Conservation (phyloP, 2,329 filamentous ascomycete genomes). For the Ceratocystis destructans region DNA sequence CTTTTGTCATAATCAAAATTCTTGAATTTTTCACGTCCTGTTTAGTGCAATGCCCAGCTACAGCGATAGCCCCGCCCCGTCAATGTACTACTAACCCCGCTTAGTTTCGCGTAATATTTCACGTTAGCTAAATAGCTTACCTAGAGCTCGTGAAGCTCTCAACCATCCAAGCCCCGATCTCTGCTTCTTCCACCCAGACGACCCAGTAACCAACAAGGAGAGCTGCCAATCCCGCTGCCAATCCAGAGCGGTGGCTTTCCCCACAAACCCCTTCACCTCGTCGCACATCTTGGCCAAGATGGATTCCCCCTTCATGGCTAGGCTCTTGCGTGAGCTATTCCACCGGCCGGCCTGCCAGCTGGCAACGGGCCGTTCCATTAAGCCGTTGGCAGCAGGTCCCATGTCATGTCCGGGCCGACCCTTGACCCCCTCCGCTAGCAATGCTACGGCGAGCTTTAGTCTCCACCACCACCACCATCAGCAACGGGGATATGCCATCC, state of each 20-base stretch:
- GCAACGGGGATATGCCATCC: slow-evolving; percentile 24
- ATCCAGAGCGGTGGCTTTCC: background rate
- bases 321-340: slow-evolving; percentile 76
- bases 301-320: slow-evolving; percentile 67
- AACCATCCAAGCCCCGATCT: background rate
- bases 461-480: slow-evolving; percentile 11
- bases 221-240: background rate
- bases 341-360: slow-evolving; percentile 47
- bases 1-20: background rate
- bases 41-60: background rate
- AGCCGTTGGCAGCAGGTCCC: slow-evolving; percentile 19
- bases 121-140: background rate
- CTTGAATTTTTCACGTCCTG: background rate
- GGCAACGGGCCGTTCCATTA: slow-evolving; percentile 28
- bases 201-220: background rate
- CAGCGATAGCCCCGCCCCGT: slow-evolving; percentile 16
- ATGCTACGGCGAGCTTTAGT: slow-evolving; percentile 23
- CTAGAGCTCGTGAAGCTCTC: background rate
- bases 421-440: slow-evolving; percentile 18
- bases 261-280: background rate
- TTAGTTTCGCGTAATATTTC: background rate
- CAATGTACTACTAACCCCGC: slow-evolving; percentile 9
- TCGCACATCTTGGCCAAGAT: slow-evolving; percentile 33
- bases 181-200: background rate
- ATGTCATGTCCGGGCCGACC: slow-evolving; percentile 14